A percentile compares a stretch with the other conserved stretches of the same genome.
phyloP scores from a whole-genome alignment of 139 green algal species.

The Coccomyxa sp. region DNA sequence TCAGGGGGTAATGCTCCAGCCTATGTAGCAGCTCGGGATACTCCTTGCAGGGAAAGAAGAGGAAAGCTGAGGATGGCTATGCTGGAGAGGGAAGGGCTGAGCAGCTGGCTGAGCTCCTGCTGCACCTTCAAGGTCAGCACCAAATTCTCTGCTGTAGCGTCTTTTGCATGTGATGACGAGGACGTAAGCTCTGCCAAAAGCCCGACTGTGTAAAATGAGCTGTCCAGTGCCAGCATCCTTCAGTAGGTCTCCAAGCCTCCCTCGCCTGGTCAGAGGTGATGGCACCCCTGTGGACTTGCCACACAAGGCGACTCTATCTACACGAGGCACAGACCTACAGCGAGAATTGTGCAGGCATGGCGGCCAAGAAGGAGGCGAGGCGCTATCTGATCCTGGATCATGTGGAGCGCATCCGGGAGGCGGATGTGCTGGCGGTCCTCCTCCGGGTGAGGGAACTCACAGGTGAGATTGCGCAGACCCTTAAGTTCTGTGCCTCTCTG shows the following conservation, averaged over 20 bases:
- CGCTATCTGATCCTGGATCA: constrained; percentile 33
- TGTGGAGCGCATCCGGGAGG: constrained; percentile 24
- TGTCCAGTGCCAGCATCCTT: no score
- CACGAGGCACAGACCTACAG: no score
- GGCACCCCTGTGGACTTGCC: background rate
- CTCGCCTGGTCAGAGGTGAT: background rate
- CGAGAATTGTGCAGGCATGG: constrained; percentile 2
- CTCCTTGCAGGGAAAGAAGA: constrained; percentile 20
- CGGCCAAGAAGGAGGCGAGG: background rate
- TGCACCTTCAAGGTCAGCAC: constrained; percentile 16
- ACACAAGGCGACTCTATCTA: background rate
- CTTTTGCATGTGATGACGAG: no score
- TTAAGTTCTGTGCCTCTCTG: constrained; percentile 1
- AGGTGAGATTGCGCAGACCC: constrained; percentile 7
- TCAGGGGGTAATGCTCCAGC: no score
- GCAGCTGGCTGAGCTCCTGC: constrained; percentile 28
- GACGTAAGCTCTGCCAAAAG: no score
- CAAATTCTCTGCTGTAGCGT: background rate
- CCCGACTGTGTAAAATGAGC: no score
- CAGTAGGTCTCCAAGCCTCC: no score
- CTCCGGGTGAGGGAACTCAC: constrained; percentile 18
- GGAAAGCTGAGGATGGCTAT: constrained; percentile 22
- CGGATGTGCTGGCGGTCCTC: constrained; percentile 24
- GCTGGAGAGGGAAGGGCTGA: constrained; percentile 14
- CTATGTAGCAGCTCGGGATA: no score